Base-by-base conservation (phyloP, 2,329 filamentous ascomycete genomes). In the Penicillium sclerotigenum region DNA sequence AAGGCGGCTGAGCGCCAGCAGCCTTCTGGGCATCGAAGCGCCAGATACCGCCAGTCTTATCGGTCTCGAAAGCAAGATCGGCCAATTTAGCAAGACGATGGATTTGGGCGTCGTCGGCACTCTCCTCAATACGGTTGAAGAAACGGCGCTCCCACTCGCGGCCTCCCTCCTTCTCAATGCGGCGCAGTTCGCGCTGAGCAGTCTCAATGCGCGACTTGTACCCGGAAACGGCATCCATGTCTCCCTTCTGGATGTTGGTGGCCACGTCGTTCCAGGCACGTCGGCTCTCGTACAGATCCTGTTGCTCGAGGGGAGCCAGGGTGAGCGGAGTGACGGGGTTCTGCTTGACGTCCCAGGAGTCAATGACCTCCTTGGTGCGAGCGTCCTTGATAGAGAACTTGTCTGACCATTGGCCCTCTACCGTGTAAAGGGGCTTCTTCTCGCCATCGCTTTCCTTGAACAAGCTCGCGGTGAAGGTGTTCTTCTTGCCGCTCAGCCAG, bases 401-500 rank as follows among this genome's bases (percentile, higher is more conserved):
- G 67, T 91, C 90, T 56, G 86, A 95, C 94, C 94, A 99, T 72
- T 95, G 90, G 24, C 94, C 94, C 29, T 91, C 87, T 37, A 88
- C 81, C n/a, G 86, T 90, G 80, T 93, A 82, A 10, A 97, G 47
- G 87, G 79, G 58, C 85, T 82, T 50, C 89, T 87, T 78, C 62
- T 80, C 74, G 87, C 90, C 75, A 77, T 85, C 75, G 59, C 80
- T 83, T 59, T 77, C 85, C 76, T 74, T 89, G 76, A 88, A 91
- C 55, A 97, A 73, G 24, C 80, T 81, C 14, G 91, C 93, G 13
- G 80, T 85, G 72, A 97, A 91, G 54, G 83, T 89, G 78, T 97
- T 97, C 80, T 96, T 97, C 81, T 96, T 96, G 63, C 93, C 94
- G 43, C 88, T 91, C 10, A 99, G 76, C 93, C 93, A 99, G 56